Evolutionary conservation across 805 yeast genomes (phyloP).

Genomic region (Wickerhamiella brachini): DNA sequence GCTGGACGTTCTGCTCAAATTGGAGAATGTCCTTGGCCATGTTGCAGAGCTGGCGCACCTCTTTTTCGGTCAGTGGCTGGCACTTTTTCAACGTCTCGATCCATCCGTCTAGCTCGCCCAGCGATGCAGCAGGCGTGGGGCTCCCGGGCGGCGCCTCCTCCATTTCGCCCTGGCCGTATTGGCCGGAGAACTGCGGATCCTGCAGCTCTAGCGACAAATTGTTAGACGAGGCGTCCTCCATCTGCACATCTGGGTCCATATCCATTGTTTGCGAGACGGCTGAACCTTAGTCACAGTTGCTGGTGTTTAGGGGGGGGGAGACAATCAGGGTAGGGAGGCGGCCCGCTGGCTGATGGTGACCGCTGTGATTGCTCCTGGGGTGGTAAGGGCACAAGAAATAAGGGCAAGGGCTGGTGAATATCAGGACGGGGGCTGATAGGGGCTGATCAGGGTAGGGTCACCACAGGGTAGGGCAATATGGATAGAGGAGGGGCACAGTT

Average conservation of each 20-base stretch:
- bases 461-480: too few species aligned
- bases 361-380: too few species aligned
- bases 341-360: too few species aligned
- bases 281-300: neutral
- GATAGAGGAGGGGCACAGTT: too few species aligned
- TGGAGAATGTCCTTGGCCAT: constrained; percentile 89
- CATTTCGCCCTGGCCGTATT: constrained; percentile 2
- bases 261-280: constrained; percentile 18
- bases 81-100: constrained; percentile 69
- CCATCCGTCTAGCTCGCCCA: constrained; percentile 70
- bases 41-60: constrained; percentile 65
- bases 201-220: constrained; percentile 3
- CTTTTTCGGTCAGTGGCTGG: constrained; percentile 72
- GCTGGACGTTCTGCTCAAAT: constrained; percentile 88
- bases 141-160: constrained; percentile 5
- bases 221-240: constrained; percentile 23
- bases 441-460: too few species aligned
- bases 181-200: constrained; percentile 3
- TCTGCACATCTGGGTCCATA: constrained; percentile 28
- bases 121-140: constrained; percentile 35
- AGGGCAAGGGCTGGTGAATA: too few species aligned
- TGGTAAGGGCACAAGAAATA: too few species aligned
- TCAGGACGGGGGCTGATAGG: too few species aligned
- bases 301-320: neutral
- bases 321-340: too few species aligned